A percentile compares a stretch with the other conserved stretches of the same genome.
These are phyloP conservation scores for Melaleuca quinquenervia DNA, from an alignment of 345 rosid genomes.

Conservation along the genomic window DNA sequence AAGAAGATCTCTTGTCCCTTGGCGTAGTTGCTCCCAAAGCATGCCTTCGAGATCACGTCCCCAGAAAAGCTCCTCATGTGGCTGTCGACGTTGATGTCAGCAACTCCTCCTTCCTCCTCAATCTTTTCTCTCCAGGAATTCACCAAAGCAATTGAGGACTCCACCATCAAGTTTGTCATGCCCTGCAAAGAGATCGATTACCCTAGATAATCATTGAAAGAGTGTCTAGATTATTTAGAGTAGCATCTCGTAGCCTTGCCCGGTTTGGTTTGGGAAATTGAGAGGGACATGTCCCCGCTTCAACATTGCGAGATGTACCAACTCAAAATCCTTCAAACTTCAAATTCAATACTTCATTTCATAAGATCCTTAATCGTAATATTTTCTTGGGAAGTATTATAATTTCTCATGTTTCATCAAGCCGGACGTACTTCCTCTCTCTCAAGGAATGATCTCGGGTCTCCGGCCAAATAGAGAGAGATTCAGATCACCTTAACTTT, in stretches of 20 bases:
- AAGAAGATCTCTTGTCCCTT: constrained; percentile 33
- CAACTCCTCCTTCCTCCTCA: background rate
- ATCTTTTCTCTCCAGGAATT: constrained; percentile 18
- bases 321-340: background rate
- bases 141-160: constrained; percentile 11
- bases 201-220: background rate
- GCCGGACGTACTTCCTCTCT: too few species aligned
- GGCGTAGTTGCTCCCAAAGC: constrained; percentile 35
- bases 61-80: constrained; percentile 29
- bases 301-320: background rate
- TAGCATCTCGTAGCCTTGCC: background rate
- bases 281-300: background rate
- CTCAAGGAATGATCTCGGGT: too few species aligned
- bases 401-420: too few species aligned
- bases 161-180: constrained; percentile 27
- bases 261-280: background rate
- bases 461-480: background rate
- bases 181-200: background rate
- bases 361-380: background rate
- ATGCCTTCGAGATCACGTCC: constrained; percentile 34
- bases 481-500: constrained; percentile 8
- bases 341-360: background rate
- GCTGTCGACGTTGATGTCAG: constrained; percentile 6
- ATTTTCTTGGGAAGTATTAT: too few species aligned
- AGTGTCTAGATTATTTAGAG: too few species aligned